Evolutionary conservation across 1,284 basidiomycete species (phyloP).

Genomic region (Caloboletus firmus): DNA sequence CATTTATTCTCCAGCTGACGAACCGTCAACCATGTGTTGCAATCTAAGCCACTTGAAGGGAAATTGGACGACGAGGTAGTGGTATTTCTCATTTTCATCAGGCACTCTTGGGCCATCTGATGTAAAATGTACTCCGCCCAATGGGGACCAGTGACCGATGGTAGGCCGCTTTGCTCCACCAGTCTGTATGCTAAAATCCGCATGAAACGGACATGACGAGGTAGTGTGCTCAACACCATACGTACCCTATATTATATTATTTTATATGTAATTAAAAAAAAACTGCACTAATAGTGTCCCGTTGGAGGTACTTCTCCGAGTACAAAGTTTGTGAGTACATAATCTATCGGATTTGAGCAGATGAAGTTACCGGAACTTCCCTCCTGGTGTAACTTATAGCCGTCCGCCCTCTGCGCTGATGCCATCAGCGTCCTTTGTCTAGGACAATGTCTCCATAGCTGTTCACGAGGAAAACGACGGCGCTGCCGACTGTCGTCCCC

Average conservation of each 20-base stretch:
- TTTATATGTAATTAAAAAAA: too few species aligned
- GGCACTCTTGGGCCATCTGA: not conserved
- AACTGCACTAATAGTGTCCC: too few species aligned
- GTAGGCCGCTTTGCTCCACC: not conserved
- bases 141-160: not conserved
- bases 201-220: slow-evolving; percentile 6
- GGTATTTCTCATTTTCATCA: not conserved
- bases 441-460: not conserved
- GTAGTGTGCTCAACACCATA: too few species aligned
- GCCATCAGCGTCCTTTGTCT: not conserved
- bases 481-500: not conserved
- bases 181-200: not conserved
- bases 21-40: not conserved
- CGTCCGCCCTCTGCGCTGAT: not conserved
- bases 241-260: too few species aligned
- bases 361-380: not conserved
- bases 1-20: not conserved
- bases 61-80: not conserved
- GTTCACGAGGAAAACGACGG: not conserved
- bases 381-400: not conserved
- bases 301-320: not conserved
- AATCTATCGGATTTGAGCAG: not conserved
- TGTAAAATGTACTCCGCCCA: not conserved
- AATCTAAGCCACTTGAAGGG: not conserved
- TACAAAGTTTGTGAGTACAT: too few species aligned